Evolutionary conservation across 129 eudicot species (phyloP).

Genomic region (Centrapalus pauciflorus): DNA sequence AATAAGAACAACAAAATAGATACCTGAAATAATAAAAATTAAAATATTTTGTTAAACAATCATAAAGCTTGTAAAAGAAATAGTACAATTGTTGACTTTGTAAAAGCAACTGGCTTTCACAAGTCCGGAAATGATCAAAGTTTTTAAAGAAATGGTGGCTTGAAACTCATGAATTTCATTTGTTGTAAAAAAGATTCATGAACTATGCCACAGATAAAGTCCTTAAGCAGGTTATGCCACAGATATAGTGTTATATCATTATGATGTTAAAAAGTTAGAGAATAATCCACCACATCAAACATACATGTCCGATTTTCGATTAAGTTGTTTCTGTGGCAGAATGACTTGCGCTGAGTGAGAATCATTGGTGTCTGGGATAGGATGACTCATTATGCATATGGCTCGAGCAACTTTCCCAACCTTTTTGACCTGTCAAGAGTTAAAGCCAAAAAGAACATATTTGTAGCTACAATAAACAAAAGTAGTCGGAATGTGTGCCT

Average conservation of each 20-base stretch:
- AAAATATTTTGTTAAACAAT: background rate
- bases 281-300: constrained; percentile 7
- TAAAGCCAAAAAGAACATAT: background rate
- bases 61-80: too few species aligned
- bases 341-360: constrained; percentile 92
- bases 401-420: constrained; percentile 96
- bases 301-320: constrained; percentile 92
- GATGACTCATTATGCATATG: constrained; percentile 94
- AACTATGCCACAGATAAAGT: background rate
- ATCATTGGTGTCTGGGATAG: constrained; percentile 85
- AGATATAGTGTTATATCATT: too few species aligned
- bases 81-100: background rate
- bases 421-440: constrained; percentile 50
- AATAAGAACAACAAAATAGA: constrained; percentile 86
- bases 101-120: background rate
- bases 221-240: background rate
- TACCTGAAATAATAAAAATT: constrained; percentile 45
- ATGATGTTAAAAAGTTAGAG: background rate
- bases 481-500: background rate
- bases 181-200: background rate
- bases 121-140: background rate
- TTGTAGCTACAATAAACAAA: background rate
- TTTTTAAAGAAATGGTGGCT: background rate
- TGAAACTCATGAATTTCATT: background rate
- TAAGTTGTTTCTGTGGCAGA: constrained; percentile 92